phyloP scores from a whole-genome alignment of 2,329 filamentous ascomycete species.

The Fusarium marasasianum region DNA sequence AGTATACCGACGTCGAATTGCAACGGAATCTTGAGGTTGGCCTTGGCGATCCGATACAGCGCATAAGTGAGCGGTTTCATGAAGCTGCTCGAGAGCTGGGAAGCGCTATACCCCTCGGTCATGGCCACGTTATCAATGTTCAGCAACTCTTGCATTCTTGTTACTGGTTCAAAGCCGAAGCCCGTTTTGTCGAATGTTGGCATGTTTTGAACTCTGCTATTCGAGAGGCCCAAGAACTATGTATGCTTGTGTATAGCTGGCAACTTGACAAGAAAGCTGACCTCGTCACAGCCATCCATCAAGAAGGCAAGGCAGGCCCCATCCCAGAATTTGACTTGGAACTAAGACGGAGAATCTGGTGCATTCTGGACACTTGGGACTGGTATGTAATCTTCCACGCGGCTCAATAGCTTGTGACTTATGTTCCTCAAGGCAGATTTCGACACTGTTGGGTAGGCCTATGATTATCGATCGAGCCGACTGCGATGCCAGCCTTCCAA shows the following conservation, averaged over 20 bases:
- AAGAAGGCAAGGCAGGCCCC: constrained; percentile 42
- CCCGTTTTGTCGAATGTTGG: constrained; percentile 51
- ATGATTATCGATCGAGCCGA: constrained; percentile 49
- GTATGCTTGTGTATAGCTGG: constrained; percentile 22
- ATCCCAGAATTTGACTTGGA: constrained; percentile 49
- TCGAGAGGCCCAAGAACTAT: constrained; percentile 49
- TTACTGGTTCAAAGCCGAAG: constrained; percentile 51
- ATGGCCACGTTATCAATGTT: constrained; percentile 47
- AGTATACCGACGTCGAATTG: constrained; percentile 46
- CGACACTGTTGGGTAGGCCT: constrained; percentile 46
- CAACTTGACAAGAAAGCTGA: neutral
- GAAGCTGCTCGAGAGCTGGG: constrained; percentile 47
- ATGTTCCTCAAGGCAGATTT: constrained; percentile 47
- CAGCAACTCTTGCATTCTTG: constrained; percentile 51
- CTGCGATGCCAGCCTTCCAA: constrained; percentile 46
- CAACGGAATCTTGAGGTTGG: constrained; percentile 46
- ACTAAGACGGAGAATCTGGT: constrained; percentile 51
- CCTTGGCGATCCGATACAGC: constrained; percentile 42
- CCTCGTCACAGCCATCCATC: constrained; percentile 41
- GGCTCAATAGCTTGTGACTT: neutral
- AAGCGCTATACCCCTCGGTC: constrained; percentile 46
- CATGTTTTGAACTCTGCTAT: constrained; percentile 49
- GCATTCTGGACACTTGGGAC: constrained; percentile 51
- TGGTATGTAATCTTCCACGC: constrained; percentile 42
- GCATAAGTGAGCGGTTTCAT: constrained; percentile 47